Base-by-base conservation (phyloP, 768 basidiomycete genomes). In the Rhodotorula graminis region DNA sequence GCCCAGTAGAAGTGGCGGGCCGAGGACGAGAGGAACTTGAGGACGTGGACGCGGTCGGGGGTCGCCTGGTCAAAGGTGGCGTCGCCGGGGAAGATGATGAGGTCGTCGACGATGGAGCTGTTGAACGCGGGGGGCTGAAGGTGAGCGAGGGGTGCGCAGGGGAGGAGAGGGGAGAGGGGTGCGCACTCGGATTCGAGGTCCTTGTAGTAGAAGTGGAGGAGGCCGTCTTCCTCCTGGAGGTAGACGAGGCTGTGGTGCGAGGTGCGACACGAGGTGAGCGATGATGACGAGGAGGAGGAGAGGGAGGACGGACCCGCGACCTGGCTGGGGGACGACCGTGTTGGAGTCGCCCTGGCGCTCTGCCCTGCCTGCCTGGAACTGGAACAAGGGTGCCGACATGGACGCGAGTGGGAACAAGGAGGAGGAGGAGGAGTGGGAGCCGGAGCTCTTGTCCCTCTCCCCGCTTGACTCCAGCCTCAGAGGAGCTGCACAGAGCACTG, bases 11-110 rank as follows among this genome's bases (percentile, higher is more conserved):
- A 79, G 70, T 78, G 74, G 25, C 78, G 50, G 37, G 76, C 72
- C 2, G 65, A 65, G 5, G 65, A 68, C 40, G 72, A 74, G 53
- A 61, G 60, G 76, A 78, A 78, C 46, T 74, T 73, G 69, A 78
- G 76, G 58, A 77, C 76, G 40, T 73, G 76, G 25, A 71, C 66
- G 37, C 77, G 73, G 31, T 56, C 31, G 5, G 37, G 37, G 9
- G 59, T 31, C 1, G 61, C 61, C 3, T 7, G 18, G 0, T 31
- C 16, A 66, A 79, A 79, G 23, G 71, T 49, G 2, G 77, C 78
- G 64, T 79, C 78, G 47, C 74, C 73, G 7, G 73, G 77, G 69
- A 78, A 79, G 60, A 79, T 64, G 71, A 79, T 77, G 42, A 78
- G 63, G 67, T 77, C 76, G 46, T 77, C 73, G 18, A 49, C 5